These are phyloP conservation scores for Saccharomycopsis microspora DNA, from an alignment of 805 yeast species.

Conservation along the genomic window DNA sequence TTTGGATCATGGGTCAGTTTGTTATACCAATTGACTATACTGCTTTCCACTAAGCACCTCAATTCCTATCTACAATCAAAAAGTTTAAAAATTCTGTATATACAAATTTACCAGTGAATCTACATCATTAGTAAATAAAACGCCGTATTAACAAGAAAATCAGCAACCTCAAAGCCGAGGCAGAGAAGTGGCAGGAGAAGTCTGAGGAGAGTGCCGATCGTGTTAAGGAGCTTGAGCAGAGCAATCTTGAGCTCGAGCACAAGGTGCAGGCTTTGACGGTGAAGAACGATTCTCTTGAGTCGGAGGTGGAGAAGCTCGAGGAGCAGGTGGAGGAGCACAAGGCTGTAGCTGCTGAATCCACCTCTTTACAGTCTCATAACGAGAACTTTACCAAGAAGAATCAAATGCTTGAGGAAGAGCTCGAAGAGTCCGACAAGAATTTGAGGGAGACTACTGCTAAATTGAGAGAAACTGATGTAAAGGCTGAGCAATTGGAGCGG, in stretches of 20 bases:
- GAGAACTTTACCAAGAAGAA: conserved; percentile 87
- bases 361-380: conserved; percentile 77
- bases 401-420: conserved; percentile 78
- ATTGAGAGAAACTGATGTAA: conserved; percentile 89
- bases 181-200: conserved; percentile 96
- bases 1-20: too few species aligned
- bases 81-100: too few species aligned
- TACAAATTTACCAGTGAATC: too few species aligned
- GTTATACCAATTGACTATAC: too few species aligned
- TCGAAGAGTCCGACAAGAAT: conserved; percentile 83
- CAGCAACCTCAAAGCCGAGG: conserved; percentile 82
- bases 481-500: conserved; percentile 89
- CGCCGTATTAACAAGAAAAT: conserved; percentile 45
- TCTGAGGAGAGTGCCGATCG: conserved; percentile 75
- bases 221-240: conserved; percentile 88
- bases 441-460: conserved; percentile 89
- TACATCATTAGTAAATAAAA: too few species aligned
- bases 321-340: conserved; percentile 62
- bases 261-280: conserved; percentile 87
- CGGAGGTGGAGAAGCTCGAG: conserved; percentile 71
- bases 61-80: too few species aligned
- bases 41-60: too few species aligned
- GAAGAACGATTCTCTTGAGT: conserved; percentile 83
- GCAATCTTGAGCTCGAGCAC: conserved; percentile 84
- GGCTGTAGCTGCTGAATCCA: conserved; percentile 83